Base-by-base conservation (phyloP, 495 filamentous ascomycete genomes). In the Letharia columbiana region DNA sequence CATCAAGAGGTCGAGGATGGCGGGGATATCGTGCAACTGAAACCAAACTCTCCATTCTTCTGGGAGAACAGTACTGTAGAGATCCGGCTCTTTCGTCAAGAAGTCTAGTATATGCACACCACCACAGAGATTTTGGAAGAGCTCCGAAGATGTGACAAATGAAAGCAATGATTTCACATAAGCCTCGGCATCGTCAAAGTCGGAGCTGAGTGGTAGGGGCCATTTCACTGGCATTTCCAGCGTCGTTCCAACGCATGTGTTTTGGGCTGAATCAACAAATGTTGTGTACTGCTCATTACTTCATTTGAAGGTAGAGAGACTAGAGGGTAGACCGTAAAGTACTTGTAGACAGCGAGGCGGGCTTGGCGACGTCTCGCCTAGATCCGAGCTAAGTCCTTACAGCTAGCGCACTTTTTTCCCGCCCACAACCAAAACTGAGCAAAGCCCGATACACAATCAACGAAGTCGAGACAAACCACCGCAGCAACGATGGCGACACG, bases 81-180 rank as follows among this genome's bases (percentile, higher is more conserved):
- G 78, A 73, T 87, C 84, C 23, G 89, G 89, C 28, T 91, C 85
- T 60, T 84, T 83, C n/a, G 91, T 96, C 76, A 96, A 88, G 77
- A 98, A 98, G 71, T 98, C 94, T 60, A 97, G 81, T 64, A 98
- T 91, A 74, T 98, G 94, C 4, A 98, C 88, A 44, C 92, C 92
- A 62, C 94, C 95, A 73, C 91, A 96, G 61, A 98, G 81, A 54
- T 87, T 89, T 70, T 89, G 89, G 71, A 97, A 91, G n/a, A 92
- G 81, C 42, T 85, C 82, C 31, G 87, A 88, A 31, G 86, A 86
- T 11, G 86, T 87, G 17, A 84, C 82, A 73, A 98, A 96, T 60
- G 81, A 67, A 28, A 98, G 81, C 13, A 97, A 84, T 35, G 86
- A 87, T 54, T 89, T 80, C 50, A 96, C 84, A 72, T 96, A 98